Conservation (phyloP, 306 rosid species). For the Cucurbita pepo region DNA sequence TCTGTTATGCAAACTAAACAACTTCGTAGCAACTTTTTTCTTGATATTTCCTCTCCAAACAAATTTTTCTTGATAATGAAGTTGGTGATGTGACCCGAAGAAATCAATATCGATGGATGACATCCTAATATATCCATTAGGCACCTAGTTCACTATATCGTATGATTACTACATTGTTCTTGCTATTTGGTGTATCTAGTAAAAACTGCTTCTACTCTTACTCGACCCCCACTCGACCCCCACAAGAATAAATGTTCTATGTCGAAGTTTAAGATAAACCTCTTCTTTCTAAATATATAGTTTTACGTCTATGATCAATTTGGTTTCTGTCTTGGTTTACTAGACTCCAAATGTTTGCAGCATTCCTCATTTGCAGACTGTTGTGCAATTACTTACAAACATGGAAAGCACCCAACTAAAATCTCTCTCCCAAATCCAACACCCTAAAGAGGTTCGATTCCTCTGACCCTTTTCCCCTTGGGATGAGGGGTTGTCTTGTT, state of each 20-base stretch:
- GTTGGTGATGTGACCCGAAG: neutral
- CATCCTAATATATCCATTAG: neutral
- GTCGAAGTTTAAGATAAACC: neutral
- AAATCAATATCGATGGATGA: neutral
- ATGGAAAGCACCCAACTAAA: conserved; percentile 75
- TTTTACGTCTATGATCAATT: neutral
- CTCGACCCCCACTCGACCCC: neutral
- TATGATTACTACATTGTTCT: neutral
- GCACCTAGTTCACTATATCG: neutral
- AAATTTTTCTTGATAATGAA: neutral
- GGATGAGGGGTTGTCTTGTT: neutral
- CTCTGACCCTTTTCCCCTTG: neutral
- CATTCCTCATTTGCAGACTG: conserved; percentile 61
- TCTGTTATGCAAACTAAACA: neutral
- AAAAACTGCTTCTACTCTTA: neutral
- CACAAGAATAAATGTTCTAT: neutral
- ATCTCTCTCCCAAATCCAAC: conserved; percentile 28
- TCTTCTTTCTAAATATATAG: neutral
- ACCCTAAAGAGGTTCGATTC: conserved; percentile 37
- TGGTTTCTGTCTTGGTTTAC: conserved; percentile 9
- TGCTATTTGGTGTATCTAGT: neutral
- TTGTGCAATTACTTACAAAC: conserved; percentile 55
- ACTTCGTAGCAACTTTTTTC: neutral
- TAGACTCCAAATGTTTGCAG: conserved; percentile 24
- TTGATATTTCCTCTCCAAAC: neutral